These are phyloP conservation scores for Oryza brachyantha DNA, from an alignment of 176 grass and related monocot genomes.

Conservation along the genomic window DNA sequence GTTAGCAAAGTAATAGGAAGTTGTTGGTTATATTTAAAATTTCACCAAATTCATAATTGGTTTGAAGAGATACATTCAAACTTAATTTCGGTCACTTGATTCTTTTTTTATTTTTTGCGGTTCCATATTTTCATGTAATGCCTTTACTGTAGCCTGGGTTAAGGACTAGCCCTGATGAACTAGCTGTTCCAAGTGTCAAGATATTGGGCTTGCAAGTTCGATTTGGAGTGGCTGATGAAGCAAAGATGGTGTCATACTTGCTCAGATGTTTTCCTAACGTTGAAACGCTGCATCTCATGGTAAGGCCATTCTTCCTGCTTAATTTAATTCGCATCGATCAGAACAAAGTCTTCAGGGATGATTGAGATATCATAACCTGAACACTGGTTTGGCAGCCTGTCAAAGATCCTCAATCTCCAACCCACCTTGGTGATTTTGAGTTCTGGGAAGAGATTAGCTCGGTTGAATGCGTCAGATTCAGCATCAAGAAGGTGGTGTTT, in stretches of 20 bases:
- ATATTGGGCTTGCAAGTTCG: background rate
- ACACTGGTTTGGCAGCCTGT: background rate
- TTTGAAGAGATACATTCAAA: background rate
- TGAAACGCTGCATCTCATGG: slow-evolving; percentile 13
- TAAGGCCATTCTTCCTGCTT: background rate
- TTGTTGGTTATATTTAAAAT: background rate
- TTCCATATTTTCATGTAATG: background rate
- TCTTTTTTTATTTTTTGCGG: background rate
- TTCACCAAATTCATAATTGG: too few species aligned
- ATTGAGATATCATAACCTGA: too few species aligned
- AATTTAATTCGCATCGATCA: background rate
- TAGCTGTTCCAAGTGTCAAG: background rate
- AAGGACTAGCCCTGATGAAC: background rate
- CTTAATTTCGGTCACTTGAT: background rate
- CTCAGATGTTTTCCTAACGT: slow-evolving; percentile 3
- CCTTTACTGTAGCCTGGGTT: background rate
- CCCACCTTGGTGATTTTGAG: background rate
- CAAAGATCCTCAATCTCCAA: background rate
- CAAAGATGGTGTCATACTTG: background rate
- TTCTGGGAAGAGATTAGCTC: background rate
- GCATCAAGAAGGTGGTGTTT: slow-evolving; percentile 7
- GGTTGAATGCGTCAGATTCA: background rate
- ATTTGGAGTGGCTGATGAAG: background rate
- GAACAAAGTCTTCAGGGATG: too few species aligned
- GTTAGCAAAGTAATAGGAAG: background rate